phyloP scores from a whole-genome alignment of 768 basidiomycete genomes.

The Psilocybe cyanescens region DNA sequence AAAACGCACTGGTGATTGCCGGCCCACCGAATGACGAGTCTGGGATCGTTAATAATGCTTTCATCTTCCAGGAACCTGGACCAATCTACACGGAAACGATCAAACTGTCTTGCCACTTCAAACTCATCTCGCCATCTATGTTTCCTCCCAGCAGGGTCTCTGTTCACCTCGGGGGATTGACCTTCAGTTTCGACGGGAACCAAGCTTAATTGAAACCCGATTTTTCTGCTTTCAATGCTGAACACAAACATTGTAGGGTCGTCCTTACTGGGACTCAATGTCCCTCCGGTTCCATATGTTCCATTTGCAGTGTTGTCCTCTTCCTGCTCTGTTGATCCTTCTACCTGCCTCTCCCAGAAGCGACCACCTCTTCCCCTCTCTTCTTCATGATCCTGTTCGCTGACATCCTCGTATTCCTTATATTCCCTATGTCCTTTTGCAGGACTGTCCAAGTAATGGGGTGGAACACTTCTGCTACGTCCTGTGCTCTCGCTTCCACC shows the following conservation, averaged over 20 bases:
- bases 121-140: constrained; percentile 43
- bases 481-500: constrained; percentile 26
- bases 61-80: constrained; percentile 68
- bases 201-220: constrained; percentile 79
- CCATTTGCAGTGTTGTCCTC: neutral
- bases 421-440: constrained; percentile 24
- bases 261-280: constrained; percentile 57
- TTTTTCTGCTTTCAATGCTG: constrained; percentile 57
- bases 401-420: constrained; percentile 36
- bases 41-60: constrained; percentile 58
- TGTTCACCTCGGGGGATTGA: neutral
- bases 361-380: constrained; percentile 19
- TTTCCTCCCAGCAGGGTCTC: constrained; percentile 14
- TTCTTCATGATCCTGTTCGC: constrained; percentile 22
- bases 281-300: constrained; percentile 54
- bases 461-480: constrained; percentile 63
- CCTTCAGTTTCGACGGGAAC: constrained; percentile 34
- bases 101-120: constrained; percentile 60
- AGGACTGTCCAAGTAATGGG: constrained; percentile 50
- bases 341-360: constrained; percentile 4
- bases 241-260: constrained; percentile 71
- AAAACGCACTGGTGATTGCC: constrained; percentile 60
- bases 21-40: constrained; percentile 74
- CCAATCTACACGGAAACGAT: constrained; percentile 66
- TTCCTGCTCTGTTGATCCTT: constrained; percentile 7